phyloP scores from a whole-genome alignment of 202 grass and related monocot genomes.

The Carex sylvatica region DNA sequence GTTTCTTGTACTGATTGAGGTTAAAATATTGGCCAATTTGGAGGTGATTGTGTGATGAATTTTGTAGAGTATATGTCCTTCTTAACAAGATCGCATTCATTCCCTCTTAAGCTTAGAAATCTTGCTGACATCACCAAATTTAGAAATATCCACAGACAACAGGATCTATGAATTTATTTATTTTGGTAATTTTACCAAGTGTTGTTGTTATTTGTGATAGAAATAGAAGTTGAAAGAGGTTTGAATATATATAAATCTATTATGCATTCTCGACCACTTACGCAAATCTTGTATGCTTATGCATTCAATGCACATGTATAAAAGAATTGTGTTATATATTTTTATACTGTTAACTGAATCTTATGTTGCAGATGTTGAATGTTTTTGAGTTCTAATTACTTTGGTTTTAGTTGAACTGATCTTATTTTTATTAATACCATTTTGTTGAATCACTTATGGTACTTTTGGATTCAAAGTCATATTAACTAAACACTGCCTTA shows the following conservation, averaged over 20 bases:
- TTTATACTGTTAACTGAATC: not conserved
- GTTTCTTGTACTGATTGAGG: not conserved
- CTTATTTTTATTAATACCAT: not conserved
- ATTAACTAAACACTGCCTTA: not conserved
- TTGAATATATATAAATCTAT: constrained; percentile 2
- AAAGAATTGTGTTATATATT: not conserved
- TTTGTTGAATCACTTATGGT: not conserved
- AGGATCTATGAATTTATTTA: not conserved
- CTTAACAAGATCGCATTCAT: not conserved
- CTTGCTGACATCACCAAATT: not conserved
- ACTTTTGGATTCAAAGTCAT: not conserved
- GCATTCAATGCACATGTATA: not conserved
- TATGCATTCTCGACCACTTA: not conserved
- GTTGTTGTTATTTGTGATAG: not conserved
- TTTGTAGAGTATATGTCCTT: not conserved
- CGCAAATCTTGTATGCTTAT: not conserved
- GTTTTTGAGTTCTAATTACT: not conserved
- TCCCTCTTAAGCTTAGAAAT: not conserved
- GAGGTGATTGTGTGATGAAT: not conserved
- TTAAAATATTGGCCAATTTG: not conserved
- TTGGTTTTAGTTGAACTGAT: not conserved
- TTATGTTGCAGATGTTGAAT: not conserved
- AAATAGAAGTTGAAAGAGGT: not conserved
- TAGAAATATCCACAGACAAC: not conserved
- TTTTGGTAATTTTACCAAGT: not conserved